Percentiles rank a stretch among this genome's conserved stretches.
Evolutionary conservation across 306 rosid species (phyloP).

Genomic region (Alnus rubra): DNA sequence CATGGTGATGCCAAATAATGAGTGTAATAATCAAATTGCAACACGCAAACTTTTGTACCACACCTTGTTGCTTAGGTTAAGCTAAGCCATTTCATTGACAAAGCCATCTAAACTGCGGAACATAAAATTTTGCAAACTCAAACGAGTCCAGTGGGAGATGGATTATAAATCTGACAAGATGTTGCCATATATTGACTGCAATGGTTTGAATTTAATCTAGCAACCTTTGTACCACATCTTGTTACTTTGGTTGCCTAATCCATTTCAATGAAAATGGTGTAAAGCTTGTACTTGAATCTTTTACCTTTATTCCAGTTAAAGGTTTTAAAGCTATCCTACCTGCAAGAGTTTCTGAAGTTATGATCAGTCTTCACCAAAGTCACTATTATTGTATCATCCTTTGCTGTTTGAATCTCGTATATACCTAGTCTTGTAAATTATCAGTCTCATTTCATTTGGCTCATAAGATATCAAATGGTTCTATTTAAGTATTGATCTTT

Average conservation of each 20-base stretch:
- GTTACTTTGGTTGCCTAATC: not conserved
- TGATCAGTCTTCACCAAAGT: not conserved
- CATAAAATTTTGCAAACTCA: not conserved
- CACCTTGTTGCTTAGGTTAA: not conserved
- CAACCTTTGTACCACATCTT: not conserved
- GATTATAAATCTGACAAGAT: not conserved
- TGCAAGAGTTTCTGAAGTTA: not conserved
- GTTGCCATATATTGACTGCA: not conserved
- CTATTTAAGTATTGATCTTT: not conserved
- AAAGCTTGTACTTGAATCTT: not conserved
- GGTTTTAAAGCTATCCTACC: not conserved
- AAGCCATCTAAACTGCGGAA: constrained; percentile 21
- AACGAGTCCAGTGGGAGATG: not conserved
- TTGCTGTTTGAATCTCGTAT: not conserved
- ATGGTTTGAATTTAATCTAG: not conserved
- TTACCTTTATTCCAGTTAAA: not conserved
- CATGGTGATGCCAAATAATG: not conserved
- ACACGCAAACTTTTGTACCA: not conserved
- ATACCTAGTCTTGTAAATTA: not conserved
- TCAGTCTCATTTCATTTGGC: not conserved
- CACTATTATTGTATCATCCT: not conserved
- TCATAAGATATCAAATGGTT: not conserved
- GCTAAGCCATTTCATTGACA: constrained; percentile 21
- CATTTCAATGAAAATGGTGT: not conserved
- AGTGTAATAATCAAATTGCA: not conserved